Evolutionary conservation across 2,329 filamentous ascomycete genomes (phyloP).

Genomic region (Phaeomoniella chlamydospora): DNA sequence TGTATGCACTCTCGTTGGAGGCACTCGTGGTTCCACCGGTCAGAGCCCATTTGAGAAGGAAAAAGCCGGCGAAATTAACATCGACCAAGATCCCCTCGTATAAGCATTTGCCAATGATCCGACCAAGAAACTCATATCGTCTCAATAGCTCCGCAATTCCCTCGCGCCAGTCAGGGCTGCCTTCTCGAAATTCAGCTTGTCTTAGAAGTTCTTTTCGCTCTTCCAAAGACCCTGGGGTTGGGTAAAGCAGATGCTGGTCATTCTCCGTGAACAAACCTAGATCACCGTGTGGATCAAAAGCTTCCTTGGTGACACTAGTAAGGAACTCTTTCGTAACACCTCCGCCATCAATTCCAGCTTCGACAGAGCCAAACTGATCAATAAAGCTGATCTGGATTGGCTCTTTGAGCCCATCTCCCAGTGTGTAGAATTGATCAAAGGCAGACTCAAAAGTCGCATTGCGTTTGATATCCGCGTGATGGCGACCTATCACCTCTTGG

Average conservation of each 20-base stretch:
- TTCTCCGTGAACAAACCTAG: conserved; percentile 66
- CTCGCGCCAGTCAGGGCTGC: conserved; percentile 16
- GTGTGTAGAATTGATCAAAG: conserved; percentile 63
- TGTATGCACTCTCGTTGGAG: conserved; percentile 57
- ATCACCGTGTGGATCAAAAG: conserved; percentile 47
- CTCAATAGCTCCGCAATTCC: conserved; percentile 43
- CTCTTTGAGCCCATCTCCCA: conserved; percentile 78
- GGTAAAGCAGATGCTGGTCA: conserved; percentile 73
- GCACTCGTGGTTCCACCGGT: conserved; percentile 50
- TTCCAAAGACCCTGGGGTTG: conserved; percentile 67
- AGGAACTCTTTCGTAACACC: conserved; percentile 97
- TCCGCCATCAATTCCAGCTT: conserved; percentile 92
- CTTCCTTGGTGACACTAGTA: conserved; percentile 73
- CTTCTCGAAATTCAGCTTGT: neutral
- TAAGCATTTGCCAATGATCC: conserved; percentile 87
- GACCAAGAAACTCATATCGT: conserved; percentile 80
- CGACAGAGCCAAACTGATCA: conserved; percentile 70
- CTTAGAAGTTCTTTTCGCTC: conserved; percentile 44
- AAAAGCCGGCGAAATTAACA: conserved; percentile 86
- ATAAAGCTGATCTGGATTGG: conserved; percentile 95
- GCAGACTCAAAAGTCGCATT: conserved; percentile 76
- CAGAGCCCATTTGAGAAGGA: conserved; percentile 86
- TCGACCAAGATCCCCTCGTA: conserved; percentile 95
- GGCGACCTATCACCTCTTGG: conserved; percentile 33
- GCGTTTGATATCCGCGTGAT: conserved; percentile 68